Conservation (phyloP, 371 early-diverging fungal species). For the Apophysomyces trapeziformis region DNA sequence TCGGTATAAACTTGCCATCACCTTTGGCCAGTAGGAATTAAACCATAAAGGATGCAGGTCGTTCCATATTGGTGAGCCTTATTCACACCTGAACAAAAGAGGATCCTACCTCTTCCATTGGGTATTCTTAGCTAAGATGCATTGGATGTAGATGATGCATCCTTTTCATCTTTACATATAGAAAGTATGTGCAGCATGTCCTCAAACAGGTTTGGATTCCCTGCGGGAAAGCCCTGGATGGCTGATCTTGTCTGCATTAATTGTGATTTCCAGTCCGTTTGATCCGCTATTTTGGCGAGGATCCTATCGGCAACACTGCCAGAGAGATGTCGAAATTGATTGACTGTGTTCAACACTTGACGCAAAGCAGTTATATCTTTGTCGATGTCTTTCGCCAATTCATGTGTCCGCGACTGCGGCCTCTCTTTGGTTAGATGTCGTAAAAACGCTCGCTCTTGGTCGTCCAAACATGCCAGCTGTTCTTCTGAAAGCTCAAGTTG, state of each 20-base stretch:
- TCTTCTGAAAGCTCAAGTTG: neutral
- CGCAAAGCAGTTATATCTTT: slow-evolving; percentile 6
- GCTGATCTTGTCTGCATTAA: neutral
- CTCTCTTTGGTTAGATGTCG: neutral
- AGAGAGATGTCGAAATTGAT: neutral
- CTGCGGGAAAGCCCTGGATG: neutral
- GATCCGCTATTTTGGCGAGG: neutral
- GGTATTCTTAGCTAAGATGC: no score
- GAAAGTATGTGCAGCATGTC: neutral
- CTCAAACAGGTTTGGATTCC: neutral
- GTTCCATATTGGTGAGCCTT: no score
- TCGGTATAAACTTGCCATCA: no score
- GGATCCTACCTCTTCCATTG: no score
- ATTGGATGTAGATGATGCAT: no score
- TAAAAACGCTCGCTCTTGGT: neutral
- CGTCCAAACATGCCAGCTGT: neutral
- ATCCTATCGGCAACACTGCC: neutral
- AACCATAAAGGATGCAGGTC: no score
- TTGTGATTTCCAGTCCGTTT: neutral
- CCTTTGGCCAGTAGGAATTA: no score
- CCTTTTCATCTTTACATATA: neutral
- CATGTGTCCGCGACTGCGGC: neutral
- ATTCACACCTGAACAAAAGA: no score
- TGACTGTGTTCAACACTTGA: neutral
- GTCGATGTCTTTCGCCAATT: neutral